Percentiles rank a stretch among this genome's conserved stretches.
These are phyloP conservation scores for Yarrowia osloensis DNA, from an alignment of 805 yeast species.

Conservation along the genomic window DNA sequence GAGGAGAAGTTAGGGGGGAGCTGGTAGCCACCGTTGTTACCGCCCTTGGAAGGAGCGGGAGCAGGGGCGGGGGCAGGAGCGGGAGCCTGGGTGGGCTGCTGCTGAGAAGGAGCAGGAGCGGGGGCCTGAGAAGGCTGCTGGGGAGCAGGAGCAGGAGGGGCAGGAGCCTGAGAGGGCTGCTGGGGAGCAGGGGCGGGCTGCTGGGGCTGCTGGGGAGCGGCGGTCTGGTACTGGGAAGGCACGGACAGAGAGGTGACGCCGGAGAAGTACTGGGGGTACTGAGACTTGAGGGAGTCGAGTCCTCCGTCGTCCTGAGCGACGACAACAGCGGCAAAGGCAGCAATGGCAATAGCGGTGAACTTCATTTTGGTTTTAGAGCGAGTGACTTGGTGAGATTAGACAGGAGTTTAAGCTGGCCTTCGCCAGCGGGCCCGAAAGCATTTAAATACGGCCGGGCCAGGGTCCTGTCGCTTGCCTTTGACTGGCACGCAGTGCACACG, in stretches of 20 bases:
- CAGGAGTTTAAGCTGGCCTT: conserved; percentile 16
- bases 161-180: neutral
- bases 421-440: neutral
- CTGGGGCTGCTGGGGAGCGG: conserved; percentile 24
- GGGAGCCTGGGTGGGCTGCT: neutral
- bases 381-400: conserved; percentile 24
- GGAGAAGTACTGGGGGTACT: conserved; percentile 25
- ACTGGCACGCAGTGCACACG: neutral
- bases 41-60: conserved; percentile 3
- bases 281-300: conserved; percentile 26
- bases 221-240: conserved; percentile 19
- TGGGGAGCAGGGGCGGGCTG: conserved; percentile 18
- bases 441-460: conserved; percentile 2
- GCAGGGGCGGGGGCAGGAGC: conserved; percentile 5
- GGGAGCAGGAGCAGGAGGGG: conserved; percentile 17
- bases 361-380: conserved; percentile 8
- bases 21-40: conserved; percentile 14
- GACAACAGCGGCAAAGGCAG: conserved; percentile 17
- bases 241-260: conserved; percentile 27
- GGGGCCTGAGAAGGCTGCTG: conserved; percentile 8
- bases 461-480: neutral
- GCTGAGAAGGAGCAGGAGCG: conserved; percentile 16
- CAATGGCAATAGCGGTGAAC: conserved; percentile 29
- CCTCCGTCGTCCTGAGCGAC: conserved; percentile 29
- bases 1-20: conserved; percentile 24